A percentile compares a stretch with the other conserved stretches of the same genome.
Evolutionary conservation across 495 filamentous ascomycete genomes (phyloP).

Genomic region (Pseudomonodictys pantanalensis): DNA sequence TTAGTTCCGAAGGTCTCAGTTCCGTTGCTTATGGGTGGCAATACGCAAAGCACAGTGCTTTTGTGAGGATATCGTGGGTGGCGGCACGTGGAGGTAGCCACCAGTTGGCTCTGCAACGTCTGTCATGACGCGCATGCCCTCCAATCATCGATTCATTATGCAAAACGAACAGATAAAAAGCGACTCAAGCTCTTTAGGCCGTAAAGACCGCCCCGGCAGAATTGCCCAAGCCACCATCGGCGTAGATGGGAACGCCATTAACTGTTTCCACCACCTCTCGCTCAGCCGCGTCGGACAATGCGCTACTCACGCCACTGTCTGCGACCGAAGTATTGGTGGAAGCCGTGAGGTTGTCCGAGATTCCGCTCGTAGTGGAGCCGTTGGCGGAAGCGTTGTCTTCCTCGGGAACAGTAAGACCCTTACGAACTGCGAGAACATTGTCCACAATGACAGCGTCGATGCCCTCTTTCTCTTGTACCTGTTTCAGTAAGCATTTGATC

Average conservation of each 20-base stretch:
- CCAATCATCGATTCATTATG: too few relatives aligned
- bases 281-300: background rate
- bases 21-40: too few relatives aligned
- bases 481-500: conserved; percentile 10
- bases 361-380: background rate
- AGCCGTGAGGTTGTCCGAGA: background rate
- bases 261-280: conserved; percentile 9
- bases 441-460: conserved; percentile 98
- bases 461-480: conserved; percentile 89
- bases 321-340: background rate
- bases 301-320: background rate
- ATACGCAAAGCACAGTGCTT: too few relatives aligned
- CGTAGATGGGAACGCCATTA: conserved; percentile 18
- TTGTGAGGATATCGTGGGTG: too few relatives aligned
- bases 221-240: conserved; percentile 4
- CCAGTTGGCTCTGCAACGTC: too few relatives aligned
- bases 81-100: too few relatives aligned
- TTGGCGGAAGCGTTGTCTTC: background rate
- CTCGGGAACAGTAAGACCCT: conserved; percentile 56
- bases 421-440: conserved; percentile 77
- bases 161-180: too few relatives aligned
- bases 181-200: too few relatives aligned
- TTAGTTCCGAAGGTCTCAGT: too few relatives aligned
- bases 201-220: too few relatives aligned
- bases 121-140: too few relatives aligned